Conservation (phyloP, 441 rosid genomes). For the Manihot esculenta region DNA sequence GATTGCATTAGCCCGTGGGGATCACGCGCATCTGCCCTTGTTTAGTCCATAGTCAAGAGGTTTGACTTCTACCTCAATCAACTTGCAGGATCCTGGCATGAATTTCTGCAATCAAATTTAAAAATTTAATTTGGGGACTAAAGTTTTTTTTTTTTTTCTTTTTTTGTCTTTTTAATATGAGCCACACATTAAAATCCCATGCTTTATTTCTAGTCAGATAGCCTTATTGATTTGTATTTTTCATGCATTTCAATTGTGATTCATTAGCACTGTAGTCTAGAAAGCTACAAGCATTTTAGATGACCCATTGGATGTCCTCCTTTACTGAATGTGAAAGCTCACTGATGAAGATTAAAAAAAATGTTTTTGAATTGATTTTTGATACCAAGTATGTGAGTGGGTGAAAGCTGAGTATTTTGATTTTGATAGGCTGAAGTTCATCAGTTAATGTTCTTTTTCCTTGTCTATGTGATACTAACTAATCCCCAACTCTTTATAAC, state of each 20-base stretch:
- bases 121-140: not conserved
- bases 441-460: not conserved
- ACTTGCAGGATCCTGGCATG: slow-evolving; percentile 28
- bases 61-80: not conserved
- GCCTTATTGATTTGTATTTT: not conserved
- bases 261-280: not conserved
- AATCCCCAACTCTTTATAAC: not conserved
- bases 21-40: not conserved
- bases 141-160: too few species aligned
- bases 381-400: not conserved
- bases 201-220: too few species aligned
- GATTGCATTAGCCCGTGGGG: not conserved
- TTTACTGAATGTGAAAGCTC: not conserved
- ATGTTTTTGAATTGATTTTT: not conserved
- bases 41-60: slow-evolving; percentile 4
- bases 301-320: not conserved
- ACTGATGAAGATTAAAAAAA: not conserved
- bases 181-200: too few species aligned
- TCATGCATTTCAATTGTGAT: not conserved
- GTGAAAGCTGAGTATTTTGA: not conserved
- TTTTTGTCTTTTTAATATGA: too few species aligned
- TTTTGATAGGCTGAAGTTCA: not conserved
- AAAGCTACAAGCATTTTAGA: not conserved
- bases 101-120: not conserved
- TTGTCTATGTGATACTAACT: not conserved